Conservation (phyloP, 2,329 filamentous ascomycete species). For the Teratosphaeriaceae sp. region DNA sequence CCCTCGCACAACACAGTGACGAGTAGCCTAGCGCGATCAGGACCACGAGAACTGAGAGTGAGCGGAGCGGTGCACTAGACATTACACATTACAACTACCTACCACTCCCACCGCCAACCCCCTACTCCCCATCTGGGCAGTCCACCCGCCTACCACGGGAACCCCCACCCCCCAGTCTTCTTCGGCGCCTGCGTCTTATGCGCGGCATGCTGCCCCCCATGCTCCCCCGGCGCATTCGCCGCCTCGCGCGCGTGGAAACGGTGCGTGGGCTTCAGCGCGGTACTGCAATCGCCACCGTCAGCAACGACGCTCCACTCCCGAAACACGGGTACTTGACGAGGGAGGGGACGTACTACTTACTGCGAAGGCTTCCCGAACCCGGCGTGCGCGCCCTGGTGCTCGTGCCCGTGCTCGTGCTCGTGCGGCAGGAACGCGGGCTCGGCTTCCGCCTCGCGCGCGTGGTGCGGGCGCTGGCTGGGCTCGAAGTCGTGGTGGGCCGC, state of each 20-base stretch:
- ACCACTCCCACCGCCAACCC: too few species aligned
- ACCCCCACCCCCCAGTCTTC: conserved; percentile 5
- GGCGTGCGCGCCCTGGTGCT: too few species aligned
- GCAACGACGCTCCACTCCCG: too few species aligned
- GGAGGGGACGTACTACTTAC: neutral
- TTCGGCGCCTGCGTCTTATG: neutral
- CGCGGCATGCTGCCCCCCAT: neutral
- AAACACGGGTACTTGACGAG: too few species aligned
- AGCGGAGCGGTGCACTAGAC: too few species aligned
- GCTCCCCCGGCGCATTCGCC: neutral
- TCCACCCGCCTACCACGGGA: conserved; percentile 3
- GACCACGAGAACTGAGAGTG: too few species aligned
- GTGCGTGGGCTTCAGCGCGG: too few species aligned
- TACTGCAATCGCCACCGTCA: neutral
- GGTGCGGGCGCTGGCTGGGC: neutral
- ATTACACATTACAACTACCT: neutral
- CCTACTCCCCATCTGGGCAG: neutral
- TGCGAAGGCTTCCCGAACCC: neutral
- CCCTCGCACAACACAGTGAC: too few species aligned
- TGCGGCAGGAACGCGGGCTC: neutral
- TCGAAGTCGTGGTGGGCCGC: too few species aligned
- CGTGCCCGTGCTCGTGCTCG: neutral
- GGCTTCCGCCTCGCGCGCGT: neutral
- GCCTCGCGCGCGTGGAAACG: neutral
- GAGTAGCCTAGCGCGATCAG: too few species aligned